Evolutionary conservation across 305 asterid species (phyloP).

Genomic region (Fraxinus angustifolia): DNA sequence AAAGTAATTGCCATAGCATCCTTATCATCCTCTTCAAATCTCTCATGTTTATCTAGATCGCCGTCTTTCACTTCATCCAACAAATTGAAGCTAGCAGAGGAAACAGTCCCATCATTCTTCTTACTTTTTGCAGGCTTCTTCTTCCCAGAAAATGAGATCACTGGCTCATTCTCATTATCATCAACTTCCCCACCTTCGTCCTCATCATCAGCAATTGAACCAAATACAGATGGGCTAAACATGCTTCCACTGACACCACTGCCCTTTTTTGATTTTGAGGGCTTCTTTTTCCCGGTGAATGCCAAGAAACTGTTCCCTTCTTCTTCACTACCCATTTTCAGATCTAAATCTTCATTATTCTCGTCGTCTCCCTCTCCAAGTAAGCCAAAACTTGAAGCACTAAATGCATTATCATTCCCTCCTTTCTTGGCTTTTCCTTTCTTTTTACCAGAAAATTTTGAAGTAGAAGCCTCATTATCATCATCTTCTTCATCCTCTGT

Average conservation of each 20-base stretch:
- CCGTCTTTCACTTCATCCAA: conserved; percentile 43
- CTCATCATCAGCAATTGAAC: conserved; percentile 38
- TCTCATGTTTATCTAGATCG: conserved; percentile 25
- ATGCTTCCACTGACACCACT: conserved; percentile 24
- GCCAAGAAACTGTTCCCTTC: conserved; percentile 16
- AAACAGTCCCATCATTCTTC: conserved; percentile 37
- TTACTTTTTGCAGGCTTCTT: conserved; percentile 57
- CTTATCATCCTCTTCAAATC: conserved; percentile 28
- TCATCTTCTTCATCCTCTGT: conserved; percentile 41
- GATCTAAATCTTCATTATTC: conserved; percentile 19
- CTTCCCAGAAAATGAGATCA: conserved; percentile 47
- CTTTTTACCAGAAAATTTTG: conserved; percentile 53
- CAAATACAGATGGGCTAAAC: conserved; percentile 28
- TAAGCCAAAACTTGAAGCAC: conserved; percentile 52
- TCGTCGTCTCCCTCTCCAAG: conserved; percentile 56
- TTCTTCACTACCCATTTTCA: conserved; percentile 9
- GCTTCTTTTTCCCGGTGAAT: conserved; percentile 37
- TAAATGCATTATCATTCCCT: conserved; percentile 33
- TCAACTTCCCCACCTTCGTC: conserved; percentile 34
- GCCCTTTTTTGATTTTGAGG: conserved; percentile 33
- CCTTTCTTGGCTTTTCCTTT: conserved; percentile 57
- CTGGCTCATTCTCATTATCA: conserved; percentile 39
- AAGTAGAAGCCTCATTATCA: conserved; percentile 36
- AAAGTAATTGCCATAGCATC: conserved; percentile 29
- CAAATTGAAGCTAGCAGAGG: conserved; percentile 39